Conservation (phyloP, 495 filamentous ascomycete genomes). For the Xylaria castorea region DNA sequence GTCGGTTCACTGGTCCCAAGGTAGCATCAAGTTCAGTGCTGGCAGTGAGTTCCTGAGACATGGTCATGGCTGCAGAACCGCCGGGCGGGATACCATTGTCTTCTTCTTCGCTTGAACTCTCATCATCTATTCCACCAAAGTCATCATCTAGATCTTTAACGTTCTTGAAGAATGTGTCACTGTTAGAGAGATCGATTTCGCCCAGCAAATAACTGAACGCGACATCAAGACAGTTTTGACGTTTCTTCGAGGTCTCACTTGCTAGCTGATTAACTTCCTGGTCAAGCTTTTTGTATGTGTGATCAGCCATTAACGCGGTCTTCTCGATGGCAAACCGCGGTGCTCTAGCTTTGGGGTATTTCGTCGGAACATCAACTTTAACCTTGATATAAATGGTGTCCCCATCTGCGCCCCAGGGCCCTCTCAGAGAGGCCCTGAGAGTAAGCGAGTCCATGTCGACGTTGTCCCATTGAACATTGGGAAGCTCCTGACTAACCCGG, state of each 20-base stretch:
- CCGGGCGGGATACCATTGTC: constrained; percentile 66
- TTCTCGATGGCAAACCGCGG: constrained; percentile 77
- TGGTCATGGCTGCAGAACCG: constrained; percentile 52
- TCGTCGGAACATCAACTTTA: constrained; percentile 76
- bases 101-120: constrained; percentile 87
- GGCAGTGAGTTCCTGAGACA: constrained; percentile 62
- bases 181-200: constrained; percentile 77
- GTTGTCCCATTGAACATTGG: constrained; percentile 85
- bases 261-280: constrained; percentile 74
- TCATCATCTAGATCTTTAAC: constrained; percentile 69
- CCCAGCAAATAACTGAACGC: constrained; percentile 84
- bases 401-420: constrained; percentile 81
- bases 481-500: constrained; percentile 79
- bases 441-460: constrained; percentile 79
- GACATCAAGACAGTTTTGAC: constrained; percentile 81
- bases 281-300: constrained; percentile 66
- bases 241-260: constrained; percentile 68
- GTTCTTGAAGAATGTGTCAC: constrained; percentile 71
- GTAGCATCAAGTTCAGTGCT: constrained; percentile 59
- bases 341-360: constrained; percentile 73
- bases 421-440: constrained; percentile 77
- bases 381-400: constrained; percentile 78
- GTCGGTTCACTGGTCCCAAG: constrained; percentile 66
- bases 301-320: constrained; percentile 76
- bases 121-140: constrained; percentile 60